These are phyloP conservation scores for Phanerochaete carnosa DNA, from an alignment of 768 basidiomycete species.

Conservation along the genomic window DNA sequence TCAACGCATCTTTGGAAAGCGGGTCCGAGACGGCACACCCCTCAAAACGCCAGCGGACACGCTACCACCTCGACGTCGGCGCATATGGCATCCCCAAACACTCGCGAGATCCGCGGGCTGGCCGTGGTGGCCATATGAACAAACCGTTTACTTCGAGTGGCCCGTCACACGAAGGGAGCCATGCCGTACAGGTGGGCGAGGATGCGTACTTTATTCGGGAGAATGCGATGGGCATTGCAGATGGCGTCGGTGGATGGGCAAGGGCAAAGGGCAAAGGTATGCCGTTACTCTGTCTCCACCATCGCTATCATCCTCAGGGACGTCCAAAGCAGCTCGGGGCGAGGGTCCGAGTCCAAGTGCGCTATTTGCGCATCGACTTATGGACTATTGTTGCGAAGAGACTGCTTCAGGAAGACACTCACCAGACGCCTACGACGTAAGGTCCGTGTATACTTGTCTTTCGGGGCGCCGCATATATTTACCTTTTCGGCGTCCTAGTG, in stretches of 20 bases:
- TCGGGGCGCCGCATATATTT: background rate
- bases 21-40: slow-evolving; percentile 16
- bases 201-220: slow-evolving; percentile 84
- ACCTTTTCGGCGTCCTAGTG: background rate
- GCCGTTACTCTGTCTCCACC: slow-evolving; percentile 2
- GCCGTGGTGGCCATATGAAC: slow-evolving; percentile 19
- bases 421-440: background rate
- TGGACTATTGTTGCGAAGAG: slow-evolving; percentile 80
- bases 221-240: slow-evolving; percentile 91
- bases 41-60: slow-evolving; percentile 28
- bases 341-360: slow-evolving; percentile 42
- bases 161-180: background rate
- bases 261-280: slow-evolving; percentile 44
- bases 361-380: slow-evolving; percentile 73
- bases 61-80: slow-evolving; percentile 66
- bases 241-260: slow-evolving; percentile 94
- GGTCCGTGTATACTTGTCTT: background rate
- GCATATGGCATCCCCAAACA: slow-evolving; percentile 85
- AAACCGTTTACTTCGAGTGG: background rate
- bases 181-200: slow-evolving; percentile 80
- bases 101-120: slow-evolving; percentile 19
- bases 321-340: slow-evolving; percentile 11
- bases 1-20: slow-evolving; percentile 13
- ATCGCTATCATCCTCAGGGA: slow-evolving; percentile 2
- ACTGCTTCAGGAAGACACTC: slow-evolving; percentile 26